A percentile compares a stretch with the other conserved stretches of the same genome.
These are phyloP conservation scores for Solanum paucissectum DNA, from an alignment of 257 asterid genomes.

Conservation along the genomic window DNA sequence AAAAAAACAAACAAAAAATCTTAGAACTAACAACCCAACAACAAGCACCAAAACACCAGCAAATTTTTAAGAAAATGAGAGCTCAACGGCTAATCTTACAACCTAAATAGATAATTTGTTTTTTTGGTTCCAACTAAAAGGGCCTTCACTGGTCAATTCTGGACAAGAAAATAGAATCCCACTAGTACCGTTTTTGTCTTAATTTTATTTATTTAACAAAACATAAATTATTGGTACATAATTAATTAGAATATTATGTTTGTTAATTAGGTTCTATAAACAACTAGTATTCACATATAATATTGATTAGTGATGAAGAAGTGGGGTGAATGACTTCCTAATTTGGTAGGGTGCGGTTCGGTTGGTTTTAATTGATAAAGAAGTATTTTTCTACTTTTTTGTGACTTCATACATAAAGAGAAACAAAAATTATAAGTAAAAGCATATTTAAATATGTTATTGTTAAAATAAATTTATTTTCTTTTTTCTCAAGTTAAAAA, in stretches of 20 bases:
- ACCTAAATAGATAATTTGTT: neutral
- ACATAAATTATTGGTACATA: neutral
- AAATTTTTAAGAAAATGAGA: conserved; percentile 42
- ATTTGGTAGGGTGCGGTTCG: neutral
- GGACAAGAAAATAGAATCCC: conserved; percentile 20
- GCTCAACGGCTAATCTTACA: conserved; percentile 41
- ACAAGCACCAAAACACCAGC: conserved; percentile 35
- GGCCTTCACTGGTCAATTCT: conserved; percentile 27
- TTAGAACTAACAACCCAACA: conserved; percentile 52
- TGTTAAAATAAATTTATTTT: neutral
- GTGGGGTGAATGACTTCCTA: neutral
- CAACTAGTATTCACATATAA: neutral
- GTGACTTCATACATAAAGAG: no score
- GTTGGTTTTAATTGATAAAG: neutral
- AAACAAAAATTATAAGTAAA: neutral
- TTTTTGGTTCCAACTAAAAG: neutral
- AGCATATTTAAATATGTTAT: neutral
- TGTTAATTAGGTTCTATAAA: neutral
- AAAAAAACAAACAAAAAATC: conserved; percentile 12
- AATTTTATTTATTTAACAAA: neutral
- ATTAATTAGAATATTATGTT: neutral
- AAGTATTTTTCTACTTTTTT: neutral
- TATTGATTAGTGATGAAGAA: neutral
- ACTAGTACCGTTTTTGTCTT: neutral
- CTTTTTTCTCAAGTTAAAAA: neutral